A percentile compares a stretch with the other conserved stretches of the same genome.
Conservation (phyloP, 148 eudicot genomes). For the Rhododendron simsii region DNA sequence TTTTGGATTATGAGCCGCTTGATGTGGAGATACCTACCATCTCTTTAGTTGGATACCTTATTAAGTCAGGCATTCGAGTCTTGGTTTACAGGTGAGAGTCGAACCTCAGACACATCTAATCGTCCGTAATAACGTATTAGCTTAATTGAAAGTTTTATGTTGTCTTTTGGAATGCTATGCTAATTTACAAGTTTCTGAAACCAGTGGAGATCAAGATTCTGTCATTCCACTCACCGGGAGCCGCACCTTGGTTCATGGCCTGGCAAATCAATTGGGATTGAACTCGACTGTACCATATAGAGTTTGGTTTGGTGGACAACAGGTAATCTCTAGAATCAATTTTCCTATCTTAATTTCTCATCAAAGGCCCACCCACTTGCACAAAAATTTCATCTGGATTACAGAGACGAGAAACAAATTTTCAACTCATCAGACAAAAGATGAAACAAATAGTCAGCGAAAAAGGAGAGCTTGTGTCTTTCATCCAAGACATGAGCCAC, state of each 20-base stretch:
- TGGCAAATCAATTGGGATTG: slow-evolving; percentile 52
- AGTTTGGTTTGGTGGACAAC: slow-evolving; percentile 83
- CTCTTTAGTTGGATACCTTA: slow-evolving; percentile 61
- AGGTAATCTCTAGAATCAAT: slow-evolving; percentile 34
- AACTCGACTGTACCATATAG: slow-evolving; percentile 72
- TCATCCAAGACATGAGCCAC: neutral
- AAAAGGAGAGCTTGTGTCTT: neutral
- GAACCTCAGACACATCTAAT: neutral
- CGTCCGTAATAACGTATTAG: neutral
- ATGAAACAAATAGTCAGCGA: neutral
- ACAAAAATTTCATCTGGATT: neutral
- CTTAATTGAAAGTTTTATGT: neutral
- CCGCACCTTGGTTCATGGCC: slow-evolving; percentile 53
- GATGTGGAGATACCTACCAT: slow-evolving; percentile 90
- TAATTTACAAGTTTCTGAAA: slow-evolving; percentile 2
- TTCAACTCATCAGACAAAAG: neutral
- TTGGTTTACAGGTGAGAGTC: slow-evolving; percentile 80
- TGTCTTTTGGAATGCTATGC: neutral
- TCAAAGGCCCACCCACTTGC: neutral
- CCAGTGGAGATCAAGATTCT: slow-evolving; percentile 91
- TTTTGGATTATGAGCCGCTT: slow-evolving; percentile 75
- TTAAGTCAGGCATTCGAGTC: slow-evolving; percentile 68
- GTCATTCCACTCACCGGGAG: slow-evolving; percentile 82
- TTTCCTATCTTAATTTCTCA: neutral
- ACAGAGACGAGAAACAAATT: neutral